Percentiles rank a stretch among this genome's conserved stretches.
phyloP scores from a whole-genome alignment of 2,329 filamentous ascomycete genomes.

The Aspergillus pseudoviridinutans region DNA sequence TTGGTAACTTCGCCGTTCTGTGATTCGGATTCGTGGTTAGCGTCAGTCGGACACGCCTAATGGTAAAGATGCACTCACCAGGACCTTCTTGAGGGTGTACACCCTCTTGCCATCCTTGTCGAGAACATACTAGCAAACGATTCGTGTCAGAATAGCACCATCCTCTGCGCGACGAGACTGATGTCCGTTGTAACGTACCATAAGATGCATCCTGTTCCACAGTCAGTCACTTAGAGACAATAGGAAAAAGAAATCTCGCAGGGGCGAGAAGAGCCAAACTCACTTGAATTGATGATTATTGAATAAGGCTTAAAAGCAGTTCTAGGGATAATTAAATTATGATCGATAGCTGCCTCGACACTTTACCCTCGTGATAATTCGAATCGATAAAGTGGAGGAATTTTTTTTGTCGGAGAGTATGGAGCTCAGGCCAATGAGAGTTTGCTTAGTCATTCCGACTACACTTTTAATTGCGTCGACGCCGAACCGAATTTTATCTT shows the following conservation, averaged over 20 bases:
- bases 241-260: not conserved
- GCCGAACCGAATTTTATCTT: constrained; percentile 7
- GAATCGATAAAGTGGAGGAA: constrained; percentile 10
- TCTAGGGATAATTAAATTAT: not conserved
- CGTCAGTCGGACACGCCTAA: not conserved
- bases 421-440: constrained; percentile 10
- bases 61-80: not conserved
- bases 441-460: constrained; percentile 15
- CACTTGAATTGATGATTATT: constrained; percentile 20
- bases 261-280: constrained; percentile 11
- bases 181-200: constrained; percentile 27
- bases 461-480: constrained; percentile 17
- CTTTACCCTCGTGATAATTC: constrained; percentile 12
- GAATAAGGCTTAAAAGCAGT: not conserved
- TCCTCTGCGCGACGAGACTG: constrained; percentile 3
- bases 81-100: constrained; percentile 88
- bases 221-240: constrained; percentile 5
- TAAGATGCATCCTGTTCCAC: constrained; percentile 37
- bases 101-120: constrained; percentile 77
- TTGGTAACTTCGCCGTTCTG: constrained; percentile 79
- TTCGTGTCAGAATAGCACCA: constrained; percentile 5
- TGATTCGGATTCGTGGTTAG: constrained; percentile 31
- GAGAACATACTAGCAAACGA: constrained; percentile 66
- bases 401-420: constrained; percentile 11
- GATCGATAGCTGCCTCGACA: constrained; percentile 11